Evolutionary conservation across 345 rosid genomes (phyloP), one percentile per base, ranked within the genome.

Genomic region (Murraya paniculata): DNA sequence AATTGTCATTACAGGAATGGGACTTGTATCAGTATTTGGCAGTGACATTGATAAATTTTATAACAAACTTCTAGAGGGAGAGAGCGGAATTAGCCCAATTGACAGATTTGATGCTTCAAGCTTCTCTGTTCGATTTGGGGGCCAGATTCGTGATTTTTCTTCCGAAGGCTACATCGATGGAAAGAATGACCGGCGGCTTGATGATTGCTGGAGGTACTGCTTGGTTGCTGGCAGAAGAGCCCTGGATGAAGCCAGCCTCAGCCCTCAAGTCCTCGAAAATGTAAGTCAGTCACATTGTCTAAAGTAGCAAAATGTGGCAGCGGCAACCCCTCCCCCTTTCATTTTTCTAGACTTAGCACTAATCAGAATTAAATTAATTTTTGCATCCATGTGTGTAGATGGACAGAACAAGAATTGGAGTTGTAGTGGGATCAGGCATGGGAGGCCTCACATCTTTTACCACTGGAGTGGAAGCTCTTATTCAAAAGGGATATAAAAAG

Each of bases 191-290:
- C 88, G 90, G 18, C 90, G 93, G 9, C 91, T 90, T 19, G 93
- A 88, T 78, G 89, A 91, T 74, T 85, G 88, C 85, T 90, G 89
- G 93, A 83, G 95, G 81, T 91, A 91, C 83, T 87, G 92, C 79
- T 74, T 90, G 1, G 93, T 91, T 82, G 90, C 92, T 14, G 92
- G 93, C 66, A 85, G 77, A 71, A 85, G 69, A 38, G 91, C 95
- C 59, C 90, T 90, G 5, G 91, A 84, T 1, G 86, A 87, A 64
- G 92, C 90, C 50, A 87, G 72, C 73, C 92, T 90, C 39, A 83
- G 89, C 57, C 68, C 89, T 57, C 72, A 78, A 81, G 87, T 82
- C 25, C 90, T 90, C 27, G 86, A 84, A 33, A 84, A 74, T 8
- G 95, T 85, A 79, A 81, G 91, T 73, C 57, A 45, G 50, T 53